Evolutionary conservation across 352 stramenopile species (phyloP), one percentile per base, ranked within the genome.

Genomic region (Globisporangium spinosum): DNA sequence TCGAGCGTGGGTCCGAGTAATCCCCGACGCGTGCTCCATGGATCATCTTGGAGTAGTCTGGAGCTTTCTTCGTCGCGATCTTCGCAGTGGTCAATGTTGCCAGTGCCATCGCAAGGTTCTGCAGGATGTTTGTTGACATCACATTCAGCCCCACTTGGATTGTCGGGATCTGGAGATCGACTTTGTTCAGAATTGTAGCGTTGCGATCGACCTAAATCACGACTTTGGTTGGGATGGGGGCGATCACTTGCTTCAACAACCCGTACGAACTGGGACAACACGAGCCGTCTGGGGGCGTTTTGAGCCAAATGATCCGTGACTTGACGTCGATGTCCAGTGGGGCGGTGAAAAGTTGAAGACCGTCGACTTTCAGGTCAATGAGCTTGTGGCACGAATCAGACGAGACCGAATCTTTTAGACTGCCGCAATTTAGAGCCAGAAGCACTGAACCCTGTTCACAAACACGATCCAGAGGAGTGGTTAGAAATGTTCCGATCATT

Each of bases 311-410:
- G 2, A 83, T 69, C 20, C 82, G 74, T 32, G 83, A 91, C 29
- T 85, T 86, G 6, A 91, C 81, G 25, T 93, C 85, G 43, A 93
- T 77, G 53, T 91, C 85, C 20, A 93, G 64, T 15, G 83, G 85
- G 0, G 85, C 80, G 6, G 85, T 89, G 47, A 90, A 89, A 9
- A 89, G 45, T 38, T 93, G 80, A 23, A 92, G 64, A 0, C 83
- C 83, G 20, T 88, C 78, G 9, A 93, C 73, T 53, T 81, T 81
- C 20, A 93, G 62, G 9, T 87, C 76, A 49, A 93, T 76, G 9
- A 80, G 66, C 54, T 91, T 79, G 40, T 89, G 77, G 6, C 68
- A 73, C 7, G 68, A 56, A 65, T 91, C 80, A 8, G 73, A 61
- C 0, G 85, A 89, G 43, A 83, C 61, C 1, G 80, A 88, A 58